Conservation (phyloP, 495 filamentous ascomycete genomes). For the Hypoxylon lienhwacheense region DNA sequence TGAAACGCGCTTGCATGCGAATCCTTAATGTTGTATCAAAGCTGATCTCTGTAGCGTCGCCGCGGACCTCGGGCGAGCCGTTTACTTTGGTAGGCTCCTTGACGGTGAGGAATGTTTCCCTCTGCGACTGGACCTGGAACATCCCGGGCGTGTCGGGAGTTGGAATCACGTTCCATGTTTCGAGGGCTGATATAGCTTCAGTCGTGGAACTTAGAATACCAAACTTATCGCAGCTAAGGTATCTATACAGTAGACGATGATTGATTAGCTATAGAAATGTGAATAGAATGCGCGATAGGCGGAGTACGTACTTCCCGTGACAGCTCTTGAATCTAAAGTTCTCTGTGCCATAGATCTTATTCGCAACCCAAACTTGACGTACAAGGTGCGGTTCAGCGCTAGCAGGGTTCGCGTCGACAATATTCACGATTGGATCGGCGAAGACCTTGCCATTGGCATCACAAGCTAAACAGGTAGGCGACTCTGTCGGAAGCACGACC, state of each 20-base stretch:
- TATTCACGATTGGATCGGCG: conserved; percentile 75
- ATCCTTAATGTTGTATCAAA: conserved; percentile 80
- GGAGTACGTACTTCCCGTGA: conserved; percentile 69
- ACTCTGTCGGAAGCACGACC: conserved; percentile 70
- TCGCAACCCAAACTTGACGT: conserved; percentile 92
- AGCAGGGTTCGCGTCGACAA: conserved; percentile 71
- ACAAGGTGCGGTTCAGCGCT: conserved; percentile 94
- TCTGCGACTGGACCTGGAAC: conserved; percentile 69
- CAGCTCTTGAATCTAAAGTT: conserved; percentile 80
- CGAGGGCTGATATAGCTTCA: conserved; percentile 78
- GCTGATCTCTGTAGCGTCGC: conserved; percentile 70
- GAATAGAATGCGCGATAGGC: neutral
- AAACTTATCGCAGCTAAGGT: conserved; percentile 81
- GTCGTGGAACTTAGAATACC: conserved; percentile 75
- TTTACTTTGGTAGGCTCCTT: conserved; percentile 50
- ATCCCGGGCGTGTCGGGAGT: conserved; percentile 63
- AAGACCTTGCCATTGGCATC: conserved; percentile 87
- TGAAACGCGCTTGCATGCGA: conserved; percentile 93
- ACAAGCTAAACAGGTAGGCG: conserved; percentile 72
- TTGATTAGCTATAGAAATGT: conserved; percentile 40
- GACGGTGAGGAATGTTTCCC: conserved; percentile 62
- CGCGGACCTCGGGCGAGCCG: conserved; percentile 66
- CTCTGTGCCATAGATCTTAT: conserved; percentile 78
- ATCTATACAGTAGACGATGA: conserved; percentile 38
- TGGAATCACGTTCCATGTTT: conserved; percentile 74